phyloP scores from a whole-genome alignment of 2,329 filamentous ascomycete genomes.

The Curvularia hawaiiensis region DNA sequence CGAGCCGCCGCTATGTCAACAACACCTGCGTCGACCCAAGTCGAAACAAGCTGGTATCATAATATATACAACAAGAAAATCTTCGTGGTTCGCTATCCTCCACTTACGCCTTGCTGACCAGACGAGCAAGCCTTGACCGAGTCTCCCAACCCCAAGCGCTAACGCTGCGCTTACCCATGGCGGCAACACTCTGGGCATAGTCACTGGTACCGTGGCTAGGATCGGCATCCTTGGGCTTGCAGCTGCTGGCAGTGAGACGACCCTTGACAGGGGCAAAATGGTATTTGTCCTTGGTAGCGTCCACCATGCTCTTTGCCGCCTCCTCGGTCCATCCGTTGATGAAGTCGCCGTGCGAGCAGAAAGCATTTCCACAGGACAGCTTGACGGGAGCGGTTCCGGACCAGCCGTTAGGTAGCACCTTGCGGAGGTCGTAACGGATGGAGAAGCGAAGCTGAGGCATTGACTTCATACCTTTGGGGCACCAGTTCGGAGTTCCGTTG shows the following conservation, averaged over 20 bases:
- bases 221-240: constrained; percentile 50
- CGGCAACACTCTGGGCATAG: constrained; percentile 46
- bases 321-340: constrained; percentile 55
- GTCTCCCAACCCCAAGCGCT: constrained; percentile 26
- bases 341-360: constrained; percentile 55
- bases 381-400: constrained; percentile 51
- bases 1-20: background rate
- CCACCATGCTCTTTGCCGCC: constrained; percentile 51
- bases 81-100: background rate
- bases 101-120: constrained; percentile 3
- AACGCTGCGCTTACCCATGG: constrained; percentile 29
- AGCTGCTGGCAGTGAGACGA: constrained; percentile 37
- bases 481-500: constrained; percentile 43
- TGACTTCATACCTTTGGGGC: constrained; percentile 52
- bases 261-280: constrained; percentile 48
- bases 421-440: constrained; percentile 55
- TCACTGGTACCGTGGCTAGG: constrained; percentile 50
- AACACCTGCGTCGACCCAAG: background rate
- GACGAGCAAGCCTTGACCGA: constrained; percentile 18
- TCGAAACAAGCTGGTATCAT: background rate
- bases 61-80: constrained; percentile 15
- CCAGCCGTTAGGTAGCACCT: constrained; percentile 53
- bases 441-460: constrained; percentile 57
- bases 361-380: constrained; percentile 50
- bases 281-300: constrained; percentile 42